Percentiles rank a stretch among this genome's conserved stretches.
Conservation (phyloP, 1,284 basidiomycete genomes). For the Apiotrichum laibachii region DNA sequence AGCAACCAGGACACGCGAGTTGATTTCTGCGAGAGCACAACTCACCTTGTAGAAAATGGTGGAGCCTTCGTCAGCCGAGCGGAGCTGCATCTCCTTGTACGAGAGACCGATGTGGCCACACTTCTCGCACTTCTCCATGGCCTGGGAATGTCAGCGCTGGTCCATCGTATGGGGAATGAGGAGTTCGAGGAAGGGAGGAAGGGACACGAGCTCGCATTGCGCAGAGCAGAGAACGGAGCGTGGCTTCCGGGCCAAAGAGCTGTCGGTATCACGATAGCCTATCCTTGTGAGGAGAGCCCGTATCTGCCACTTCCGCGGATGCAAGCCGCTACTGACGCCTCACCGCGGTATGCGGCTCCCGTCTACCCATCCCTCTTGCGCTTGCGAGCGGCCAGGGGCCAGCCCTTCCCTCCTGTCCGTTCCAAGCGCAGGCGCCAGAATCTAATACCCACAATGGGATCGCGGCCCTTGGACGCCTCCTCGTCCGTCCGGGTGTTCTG, state of each 20-base stretch:
- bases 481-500: conserved; percentile 77
- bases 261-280: too few species aligned
- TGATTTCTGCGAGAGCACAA: too few species aligned
- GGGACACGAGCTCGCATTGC: too few species aligned
- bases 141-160: conserved; percentile 54
- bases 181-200: background rate
- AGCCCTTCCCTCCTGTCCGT: background rate
- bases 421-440: background rate
- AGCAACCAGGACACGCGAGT: too few species aligned
- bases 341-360: too few species aligned
- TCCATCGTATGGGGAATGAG: background rate
- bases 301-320: too few species aligned
- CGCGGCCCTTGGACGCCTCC: conserved; percentile 67
- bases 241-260: too few species aligned
- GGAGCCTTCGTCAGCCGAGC: conserved; percentile 85
- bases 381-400: too few species aligned
- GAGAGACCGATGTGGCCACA: conserved; percentile 70
- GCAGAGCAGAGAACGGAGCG: too few species aligned
- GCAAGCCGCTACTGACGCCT: too few species aligned
- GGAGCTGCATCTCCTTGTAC: conserved; percentile 59
- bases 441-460: conserved; percentile 55
- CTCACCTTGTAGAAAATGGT: conserved; percentile 62
- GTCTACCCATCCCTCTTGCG: too few species aligned
- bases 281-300: too few species aligned
- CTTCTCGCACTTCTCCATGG: conserved; percentile 85